Evolutionary conservation across 2,329 filamentous ascomycete species (phyloP).

Genomic region (Neocatenulostroma microsporum): DNA sequence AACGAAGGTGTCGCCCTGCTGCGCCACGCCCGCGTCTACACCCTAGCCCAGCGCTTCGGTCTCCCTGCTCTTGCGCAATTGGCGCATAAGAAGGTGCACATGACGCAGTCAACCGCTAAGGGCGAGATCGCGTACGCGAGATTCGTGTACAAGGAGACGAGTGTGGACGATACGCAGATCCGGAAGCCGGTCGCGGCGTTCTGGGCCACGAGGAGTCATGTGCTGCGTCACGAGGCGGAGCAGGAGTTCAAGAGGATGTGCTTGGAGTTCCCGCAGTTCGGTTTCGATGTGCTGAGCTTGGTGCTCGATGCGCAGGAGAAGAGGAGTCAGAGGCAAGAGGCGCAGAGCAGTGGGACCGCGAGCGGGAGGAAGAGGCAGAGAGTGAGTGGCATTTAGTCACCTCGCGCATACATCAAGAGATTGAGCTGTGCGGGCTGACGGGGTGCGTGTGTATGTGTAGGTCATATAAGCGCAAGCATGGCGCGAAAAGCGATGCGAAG

Average conservation of each 20-base stretch:
- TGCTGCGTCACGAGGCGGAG: slow-evolving; percentile 77
- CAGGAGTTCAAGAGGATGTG: slow-evolving; percentile 77
- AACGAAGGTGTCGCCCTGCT: slow-evolving; percentile 75
- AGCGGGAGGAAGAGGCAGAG: slow-evolving; percentile 33
- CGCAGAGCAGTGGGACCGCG: slow-evolving; percentile 29
- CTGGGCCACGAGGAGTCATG: slow-evolving; percentile 75
- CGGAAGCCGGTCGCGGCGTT: slow-evolving; percentile 80
- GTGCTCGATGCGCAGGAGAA: slow-evolving; percentile 46
- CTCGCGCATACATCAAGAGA: background rate
- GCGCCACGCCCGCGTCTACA: slow-evolving; percentile 84
- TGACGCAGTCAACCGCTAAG: slow-evolving; percentile 76
- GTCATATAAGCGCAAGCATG: too few relatives aligned
- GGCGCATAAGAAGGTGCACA: slow-evolving; percentile 84
- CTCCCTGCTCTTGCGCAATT: slow-evolving; percentile 60
- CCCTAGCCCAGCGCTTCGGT: slow-evolving; percentile 71
- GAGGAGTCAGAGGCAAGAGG: slow-evolving; percentile 31
- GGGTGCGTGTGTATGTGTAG: background rate
- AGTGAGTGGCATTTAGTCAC: slow-evolving; percentile 14
- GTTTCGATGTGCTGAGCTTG: slow-evolving; percentile 79
- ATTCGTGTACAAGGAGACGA: slow-evolving; percentile 77
- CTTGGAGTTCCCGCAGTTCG: slow-evolving; percentile 83
- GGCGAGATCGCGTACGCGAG: slow-evolving; percentile 88
- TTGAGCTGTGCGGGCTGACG: background rate
- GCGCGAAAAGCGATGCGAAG: too few relatives aligned
- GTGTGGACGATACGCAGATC: slow-evolving; percentile 60